phyloP scores from a whole-genome alignment of 805 yeast genomes.

The Vanderwaltozyma yarrowii region DNA sequence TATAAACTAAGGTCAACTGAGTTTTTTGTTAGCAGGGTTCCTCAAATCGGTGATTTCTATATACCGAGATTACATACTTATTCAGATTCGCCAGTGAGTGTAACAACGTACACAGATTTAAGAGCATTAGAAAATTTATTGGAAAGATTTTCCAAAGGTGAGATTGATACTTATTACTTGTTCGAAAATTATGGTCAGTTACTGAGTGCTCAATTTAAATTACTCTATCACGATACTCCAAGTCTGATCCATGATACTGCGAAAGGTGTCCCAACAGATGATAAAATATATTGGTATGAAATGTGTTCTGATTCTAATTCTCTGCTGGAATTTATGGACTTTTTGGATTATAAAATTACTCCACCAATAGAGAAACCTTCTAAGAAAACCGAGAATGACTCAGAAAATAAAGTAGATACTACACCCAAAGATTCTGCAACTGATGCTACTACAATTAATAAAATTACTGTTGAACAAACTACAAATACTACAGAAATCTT shows the following conservation, averaged over 20 bases:
- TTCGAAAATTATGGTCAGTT: conserved; percentile 17
- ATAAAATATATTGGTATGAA: conserved; percentile 24
- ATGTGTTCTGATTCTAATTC: conserved; percentile 19
- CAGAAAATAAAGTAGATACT: conserved; percentile 1
- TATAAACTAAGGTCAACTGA: conserved; percentile 18
- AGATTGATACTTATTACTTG: conserved; percentile 14
- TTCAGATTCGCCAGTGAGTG: conserved; percentile 5
- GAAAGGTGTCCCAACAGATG: conserved; percentile 3
- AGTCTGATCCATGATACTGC: conserved; percentile 13
- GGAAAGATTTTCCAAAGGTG: conserved; percentile 16
- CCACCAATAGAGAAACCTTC: conserved; percentile 1
- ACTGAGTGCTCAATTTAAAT: conserved; percentile 17
- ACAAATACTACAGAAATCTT: neutral
- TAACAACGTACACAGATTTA: conserved; percentile 16
- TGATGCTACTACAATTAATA: neutral
- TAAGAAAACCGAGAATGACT: neutral
- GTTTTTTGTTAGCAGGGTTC: conserved; percentile 20
- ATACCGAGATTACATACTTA: conserved; percentile 20
- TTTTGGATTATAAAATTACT: conserved; percentile 13
- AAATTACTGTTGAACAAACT: neutral
- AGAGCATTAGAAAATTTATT: conserved; percentile 11
- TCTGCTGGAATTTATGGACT: conserved; percentile 15
- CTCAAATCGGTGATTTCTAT: conserved; percentile 23
- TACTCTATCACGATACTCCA: conserved; percentile 22
- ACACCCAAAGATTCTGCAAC: neutral